These are phyloP conservation scores for Boletus bicolor DNA, from an alignment of 768 basidiomycete genomes.

Conservation along the genomic window DNA sequence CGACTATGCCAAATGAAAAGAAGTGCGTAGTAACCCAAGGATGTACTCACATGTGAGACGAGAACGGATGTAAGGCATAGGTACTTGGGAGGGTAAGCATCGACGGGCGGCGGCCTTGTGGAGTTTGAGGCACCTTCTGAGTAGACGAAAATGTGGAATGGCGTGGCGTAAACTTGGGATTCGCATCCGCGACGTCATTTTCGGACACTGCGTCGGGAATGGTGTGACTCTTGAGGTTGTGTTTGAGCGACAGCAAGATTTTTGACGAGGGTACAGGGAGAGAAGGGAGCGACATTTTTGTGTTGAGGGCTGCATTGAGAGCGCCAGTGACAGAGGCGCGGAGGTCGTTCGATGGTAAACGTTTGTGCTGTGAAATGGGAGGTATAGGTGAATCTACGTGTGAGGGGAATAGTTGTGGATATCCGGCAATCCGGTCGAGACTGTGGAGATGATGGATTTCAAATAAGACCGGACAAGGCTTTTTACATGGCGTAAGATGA, in stretches of 20 bases:
- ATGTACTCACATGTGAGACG: slow-evolving; percentile 10
- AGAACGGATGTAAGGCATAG: slow-evolving; percentile 18
- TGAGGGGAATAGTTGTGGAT: slow-evolving; percentile 43
- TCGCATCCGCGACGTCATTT: not conserved
- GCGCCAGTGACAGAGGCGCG: slow-evolving; percentile 22
- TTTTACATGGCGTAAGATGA: slow-evolving; percentile 24
- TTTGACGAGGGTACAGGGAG: slow-evolving; percentile 17
- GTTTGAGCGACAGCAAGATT: slow-evolving; percentile 23
- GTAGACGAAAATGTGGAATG: not conserved
- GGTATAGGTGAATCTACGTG: slow-evolving; percentile 33
- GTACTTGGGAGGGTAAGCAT: slow-evolving; percentile 6
- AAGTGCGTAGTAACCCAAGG: not conserved
- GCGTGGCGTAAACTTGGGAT: not conserved
- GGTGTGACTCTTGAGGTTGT: slow-evolving; percentile 9
- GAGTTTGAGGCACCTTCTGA: not conserved
- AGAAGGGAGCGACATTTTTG: slow-evolving; percentile 17
- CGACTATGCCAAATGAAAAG: slow-evolving; percentile 12
- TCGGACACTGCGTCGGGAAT: not conserved
- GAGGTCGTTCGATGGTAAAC: slow-evolving; percentile 3
- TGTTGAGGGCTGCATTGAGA: slow-evolving; percentile 22
- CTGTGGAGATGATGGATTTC: slow-evolving; percentile 31
- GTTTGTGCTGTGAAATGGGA: slow-evolving; percentile 13
- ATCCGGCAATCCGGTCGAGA: slow-evolving; percentile 36
- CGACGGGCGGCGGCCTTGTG: slow-evolving; percentile 9
- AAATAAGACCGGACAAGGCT: slow-evolving; percentile 33